phyloP scores from a whole-genome alignment of 768 basidiomycete genomes.

The Neoboletus brunneissimus region DNA sequence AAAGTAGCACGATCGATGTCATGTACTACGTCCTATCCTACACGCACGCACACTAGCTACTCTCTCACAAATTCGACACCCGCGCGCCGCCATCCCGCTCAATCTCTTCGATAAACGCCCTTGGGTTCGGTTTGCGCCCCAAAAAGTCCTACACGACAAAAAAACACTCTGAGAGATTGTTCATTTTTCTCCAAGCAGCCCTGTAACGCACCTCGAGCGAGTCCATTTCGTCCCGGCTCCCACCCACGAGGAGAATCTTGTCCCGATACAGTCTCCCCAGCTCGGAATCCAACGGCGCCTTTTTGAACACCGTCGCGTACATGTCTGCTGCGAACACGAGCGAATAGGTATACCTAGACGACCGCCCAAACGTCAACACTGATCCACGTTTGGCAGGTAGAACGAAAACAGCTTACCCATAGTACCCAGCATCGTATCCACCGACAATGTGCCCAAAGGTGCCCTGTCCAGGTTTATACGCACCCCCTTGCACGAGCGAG shows the following conservation, averaged over 20 bases:
- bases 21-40: not conserved
- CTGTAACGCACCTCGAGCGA: constrained; percentile 47
- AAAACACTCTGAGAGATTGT: not conserved
- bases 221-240: constrained; percentile 73
- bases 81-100: constrained; percentile 31
- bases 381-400: not conserved
- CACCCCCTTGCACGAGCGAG: constrained; percentile 63
- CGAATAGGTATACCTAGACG: constrained; percentile 63
- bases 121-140: constrained; percentile 68
- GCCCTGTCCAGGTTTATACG: constrained; percentile 62
- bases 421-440: constrained; percentile 70
- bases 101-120: constrained; percentile 69
- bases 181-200: not conserved
- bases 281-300: constrained; percentile 67
- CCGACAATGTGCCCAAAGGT: constrained; percentile 76
- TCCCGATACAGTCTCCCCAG: constrained; percentile 70
- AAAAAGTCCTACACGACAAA: constrained; percentile 59
- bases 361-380: not conserved
- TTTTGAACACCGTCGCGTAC: constrained; percentile 76
- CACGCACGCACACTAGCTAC: not conserved
- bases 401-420: constrained; percentile 39
- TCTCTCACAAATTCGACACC: not conserved
- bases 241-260: constrained; percentile 67
- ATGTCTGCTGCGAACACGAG: constrained; percentile 60
- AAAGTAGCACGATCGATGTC: not conserved